Evolutionary conservation across 106 monocot genomes (phyloP), one percentile per base, ranked within the genome.

Genomic region (Apostasia shenzhenica): DNA sequence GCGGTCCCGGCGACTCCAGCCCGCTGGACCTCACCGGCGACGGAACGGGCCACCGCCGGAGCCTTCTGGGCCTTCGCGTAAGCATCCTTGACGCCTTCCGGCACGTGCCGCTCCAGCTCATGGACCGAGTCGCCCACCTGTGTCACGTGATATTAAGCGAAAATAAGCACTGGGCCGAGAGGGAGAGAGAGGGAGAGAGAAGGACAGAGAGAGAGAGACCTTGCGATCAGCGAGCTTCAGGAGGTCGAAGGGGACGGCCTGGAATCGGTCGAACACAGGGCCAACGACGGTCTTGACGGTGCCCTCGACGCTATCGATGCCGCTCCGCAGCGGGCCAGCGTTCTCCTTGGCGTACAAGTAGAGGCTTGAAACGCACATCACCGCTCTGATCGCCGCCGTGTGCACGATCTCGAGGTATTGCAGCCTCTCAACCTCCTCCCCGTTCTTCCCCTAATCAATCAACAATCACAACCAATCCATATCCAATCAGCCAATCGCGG

Each of bases 321-420:
- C 86, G 6, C 76, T 73, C 59, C 65, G 73, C 43, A 86, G 79
- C 14, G 86, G 86, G 0, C 82, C 86, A 1, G 86, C 69, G 45
- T 80, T 79, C 74, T 86, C 67, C 82, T 80, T 86, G 3, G 86
- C 86, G 67, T 86, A 82, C 4, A 49, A 76, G 63, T 86, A 86
- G 54, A 80, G 12, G 47, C 49, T 70, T 11, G 76, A 64, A n/a
- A 76, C 70, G 52, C 54, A 80, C 37, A 82, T 1, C 43, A 69
- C 54, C 48, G 76, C 73, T 45, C 79, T 79, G 46, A 78, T 68
- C 72, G 82, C 79, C 14, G 86, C 82, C 44, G 48, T 68, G 42
- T 86, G 82, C 56, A 86, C 86, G 62, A 86, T 76, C 68, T 76
- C 72, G n/a, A 86, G 79, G 55, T 86, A 86, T 76, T 82, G 79